phyloP scores from a whole-genome alignment of 169 alveolate species.

The Plasmodium knowlesi region DNA sequence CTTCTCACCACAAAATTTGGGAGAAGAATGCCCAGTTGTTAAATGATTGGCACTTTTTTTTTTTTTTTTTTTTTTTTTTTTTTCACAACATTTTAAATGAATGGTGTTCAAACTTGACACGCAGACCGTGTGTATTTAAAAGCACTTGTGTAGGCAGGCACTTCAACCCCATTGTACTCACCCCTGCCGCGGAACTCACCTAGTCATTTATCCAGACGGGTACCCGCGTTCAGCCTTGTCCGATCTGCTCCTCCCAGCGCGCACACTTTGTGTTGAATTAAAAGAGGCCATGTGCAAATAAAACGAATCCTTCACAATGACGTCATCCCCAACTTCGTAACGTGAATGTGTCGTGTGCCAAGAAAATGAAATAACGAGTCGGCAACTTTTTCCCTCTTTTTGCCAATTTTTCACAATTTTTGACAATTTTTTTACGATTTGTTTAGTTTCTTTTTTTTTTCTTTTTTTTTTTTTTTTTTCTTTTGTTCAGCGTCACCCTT shows the following conservation, averaged over 20 bases:
- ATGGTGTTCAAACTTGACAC: not conserved
- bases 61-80: not conserved
- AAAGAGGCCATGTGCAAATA: not conserved
- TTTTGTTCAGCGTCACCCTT: not conserved
- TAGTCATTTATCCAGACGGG: not conserved
- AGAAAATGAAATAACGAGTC: not conserved
- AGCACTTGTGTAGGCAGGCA: not conserved
- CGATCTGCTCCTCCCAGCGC: not conserved
- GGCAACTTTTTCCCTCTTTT: not conserved
- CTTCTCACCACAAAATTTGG: not conserved
- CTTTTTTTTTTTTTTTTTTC: too few relatives aligned
- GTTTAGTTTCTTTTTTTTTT: not conserved
- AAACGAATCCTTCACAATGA: not conserved
- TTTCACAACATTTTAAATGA: not conserved
- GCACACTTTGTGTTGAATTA: not conserved
- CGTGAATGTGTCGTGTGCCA: not conserved
- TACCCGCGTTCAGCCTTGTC: not conserved
- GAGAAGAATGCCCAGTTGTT: not conserved
- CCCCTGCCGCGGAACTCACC: not conserved
- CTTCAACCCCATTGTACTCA: not conserved
- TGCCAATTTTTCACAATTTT: too few relatives aligned
- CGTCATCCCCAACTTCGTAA: not conserved
- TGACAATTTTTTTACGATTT: not conserved
- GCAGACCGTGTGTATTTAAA: not conserved
- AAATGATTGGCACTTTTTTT: not conserved